Evolutionary conservation across 495 filamentous ascomycete species (phyloP).

Genomic region (Aspergillus ostianus): DNA sequence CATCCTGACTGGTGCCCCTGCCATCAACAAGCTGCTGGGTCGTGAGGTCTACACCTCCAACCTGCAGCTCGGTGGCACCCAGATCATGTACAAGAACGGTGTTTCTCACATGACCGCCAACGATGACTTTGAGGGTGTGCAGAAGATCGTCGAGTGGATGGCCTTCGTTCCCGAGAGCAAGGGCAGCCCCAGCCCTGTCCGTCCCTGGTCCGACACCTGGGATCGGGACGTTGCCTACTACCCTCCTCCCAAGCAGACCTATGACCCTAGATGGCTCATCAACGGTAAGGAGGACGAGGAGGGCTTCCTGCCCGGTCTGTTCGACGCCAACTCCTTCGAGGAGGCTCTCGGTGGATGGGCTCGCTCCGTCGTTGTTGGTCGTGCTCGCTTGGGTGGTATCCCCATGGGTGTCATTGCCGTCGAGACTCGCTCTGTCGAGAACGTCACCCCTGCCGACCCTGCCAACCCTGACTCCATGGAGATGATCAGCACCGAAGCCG

Average conservation of each 20-base stretch:
- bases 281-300: constrained; percentile 84
- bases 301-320: constrained; percentile 85
- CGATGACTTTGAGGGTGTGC: constrained; percentile 96
- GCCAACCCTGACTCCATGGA: constrained; percentile 98
- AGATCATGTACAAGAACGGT: constrained; percentile 99
- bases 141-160: constrained; percentile 98
- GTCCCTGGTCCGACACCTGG: constrained; percentile 81
- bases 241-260: constrained; percentile 82
- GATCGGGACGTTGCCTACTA: constrained; percentile 86
- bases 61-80: constrained; percentile 96
- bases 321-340: constrained; percentile 95
- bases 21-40: constrained; percentile 96
- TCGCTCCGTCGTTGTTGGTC: constrained; percentile 92
- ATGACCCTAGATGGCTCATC: constrained; percentile 93
- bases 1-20: constrained; percentile 95
- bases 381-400: constrained; percentile 94
- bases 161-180: constrained; percentile 95
- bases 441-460: constrained; percentile 95
- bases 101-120: constrained; percentile 98
- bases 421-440: constrained; percentile 93
- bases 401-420: constrained; percentile 98
- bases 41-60: constrained; percentile 99
- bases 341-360: constrained; percentile 97
- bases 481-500: constrained; percentile 87
- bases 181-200: constrained; percentile 82